These are phyloP conservation scores for Phialocephala sp. DNA, from an alignment of 2,329 filamentous ascomycete genomes.

Conservation along the genomic window DNA sequence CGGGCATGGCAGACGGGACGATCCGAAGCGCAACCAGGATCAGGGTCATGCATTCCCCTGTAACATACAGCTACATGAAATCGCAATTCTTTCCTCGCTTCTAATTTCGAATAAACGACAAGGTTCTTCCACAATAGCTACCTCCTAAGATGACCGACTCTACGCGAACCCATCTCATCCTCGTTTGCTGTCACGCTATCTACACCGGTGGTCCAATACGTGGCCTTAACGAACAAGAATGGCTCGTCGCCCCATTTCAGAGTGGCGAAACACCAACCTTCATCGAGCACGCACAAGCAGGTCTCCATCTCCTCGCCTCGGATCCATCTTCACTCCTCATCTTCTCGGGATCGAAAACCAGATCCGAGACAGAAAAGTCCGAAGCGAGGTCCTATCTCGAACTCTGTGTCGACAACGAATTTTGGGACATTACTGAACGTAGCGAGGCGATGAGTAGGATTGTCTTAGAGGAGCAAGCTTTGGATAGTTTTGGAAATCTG, in stretches of 20 bases:
- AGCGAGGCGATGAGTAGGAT: neutral
- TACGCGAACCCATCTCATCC: constrained; percentile 60
- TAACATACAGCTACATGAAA: too few relatives aligned
- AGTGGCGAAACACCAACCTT: constrained; percentile 80
- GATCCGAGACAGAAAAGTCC: constrained; percentile 57
- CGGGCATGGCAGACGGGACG: neutral
- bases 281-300: constrained; percentile 73
- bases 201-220: constrained; percentile 64
- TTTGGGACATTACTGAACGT: constrained; percentile 45
- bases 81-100: neutral
- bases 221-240: constrained; percentile 58
- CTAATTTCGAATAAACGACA: neutral
- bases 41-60: neutral
- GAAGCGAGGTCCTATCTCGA: constrained; percentile 70
- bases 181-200: constrained; percentile 86
- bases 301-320: constrained; percentile 57
- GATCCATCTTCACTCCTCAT: constrained; percentile 42
- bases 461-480: constrained; percentile 70
- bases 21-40: constrained; percentile 3
- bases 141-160: neutral
- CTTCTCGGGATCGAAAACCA: constrained; percentile 51
- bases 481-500: constrained; percentile 87
- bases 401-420: constrained; percentile 50
- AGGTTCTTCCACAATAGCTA: neutral
- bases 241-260: constrained; percentile 81